Evolutionary conservation across 2,329 filamentous ascomycete genomes (phyloP).

Genomic region (Penicillium fuscoglaucum): DNA sequence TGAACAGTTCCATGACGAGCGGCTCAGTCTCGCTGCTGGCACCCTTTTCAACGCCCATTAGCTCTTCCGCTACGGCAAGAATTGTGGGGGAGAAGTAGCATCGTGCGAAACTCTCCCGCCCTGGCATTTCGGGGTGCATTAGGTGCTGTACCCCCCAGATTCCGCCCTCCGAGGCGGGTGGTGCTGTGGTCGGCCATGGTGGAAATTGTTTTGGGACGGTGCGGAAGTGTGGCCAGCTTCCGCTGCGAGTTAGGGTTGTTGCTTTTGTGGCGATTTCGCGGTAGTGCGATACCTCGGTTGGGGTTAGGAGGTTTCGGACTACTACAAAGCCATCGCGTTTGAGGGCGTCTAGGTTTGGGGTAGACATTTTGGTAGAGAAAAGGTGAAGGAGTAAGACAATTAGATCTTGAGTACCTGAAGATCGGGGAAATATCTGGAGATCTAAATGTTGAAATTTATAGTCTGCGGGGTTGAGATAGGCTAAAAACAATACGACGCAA

Average conservation of each 20-base stretch:
- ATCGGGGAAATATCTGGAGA: neutral
- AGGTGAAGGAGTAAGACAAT: neutral
- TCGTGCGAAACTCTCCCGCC: constrained; percentile 61
- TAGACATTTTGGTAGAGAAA: constrained; percentile 20
- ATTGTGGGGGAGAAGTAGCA: constrained; percentile 72
- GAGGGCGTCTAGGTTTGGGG: constrained; percentile 55
- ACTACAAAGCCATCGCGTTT: constrained; percentile 73
- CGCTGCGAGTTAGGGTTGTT: constrained; percentile 64
- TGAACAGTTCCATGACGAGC: constrained; percentile 84
- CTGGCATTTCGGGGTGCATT: constrained; percentile 69
- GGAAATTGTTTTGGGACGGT: constrained; percentile 90
- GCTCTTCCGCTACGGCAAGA: constrained; percentile 61
- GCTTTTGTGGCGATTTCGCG: constrained; percentile 60
- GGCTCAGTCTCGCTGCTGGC: constrained; percentile 54
- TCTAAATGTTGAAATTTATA: constrained; percentile 5
- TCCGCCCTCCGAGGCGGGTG: constrained; percentile 53
- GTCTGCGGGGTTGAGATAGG: constrained; percentile 1
- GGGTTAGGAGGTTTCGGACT: constrained; percentile 64
- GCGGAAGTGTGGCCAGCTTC: constrained; percentile 77
- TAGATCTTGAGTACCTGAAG: neutral
- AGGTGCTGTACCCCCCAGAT: constrained; percentile 92
- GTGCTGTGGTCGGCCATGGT: constrained; percentile 67
- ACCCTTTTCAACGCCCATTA: constrained; percentile 54
- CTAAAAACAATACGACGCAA: neutral
- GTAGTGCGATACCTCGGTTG: constrained; percentile 58